A percentile compares a stretch with the other conserved stretches of the same genome.
Conservation (phyloP, 371 early-diverging fungal genomes). For the Mortierella sp. region DNA sequence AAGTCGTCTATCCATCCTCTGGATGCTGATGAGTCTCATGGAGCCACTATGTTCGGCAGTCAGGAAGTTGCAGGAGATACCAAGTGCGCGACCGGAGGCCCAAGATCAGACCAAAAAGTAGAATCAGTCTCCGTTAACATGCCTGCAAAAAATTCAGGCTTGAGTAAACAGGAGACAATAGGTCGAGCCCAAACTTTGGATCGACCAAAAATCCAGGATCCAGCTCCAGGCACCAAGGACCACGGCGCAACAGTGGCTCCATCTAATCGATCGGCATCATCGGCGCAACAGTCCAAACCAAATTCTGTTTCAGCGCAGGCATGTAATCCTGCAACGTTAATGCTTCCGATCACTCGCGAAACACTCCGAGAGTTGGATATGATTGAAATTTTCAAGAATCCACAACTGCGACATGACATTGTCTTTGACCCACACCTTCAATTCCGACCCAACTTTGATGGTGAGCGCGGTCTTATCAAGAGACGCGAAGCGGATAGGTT, state of each 20-base stretch:
- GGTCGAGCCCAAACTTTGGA: neutral
- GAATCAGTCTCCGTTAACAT: neutral
- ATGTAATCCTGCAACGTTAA: constrained; percentile 20
- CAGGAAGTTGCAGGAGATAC: neutral
- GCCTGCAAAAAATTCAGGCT: neutral
- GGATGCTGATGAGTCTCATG: constrained; percentile 12
- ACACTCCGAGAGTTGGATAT: constrained; percentile 74
- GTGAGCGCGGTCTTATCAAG: constrained; percentile 66
- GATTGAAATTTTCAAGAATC: constrained; percentile 73
- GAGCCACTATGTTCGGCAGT: neutral
- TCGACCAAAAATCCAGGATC: neutral
- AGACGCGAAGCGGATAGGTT: constrained; percentile 62
- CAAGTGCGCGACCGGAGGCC: neutral
- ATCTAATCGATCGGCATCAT: neutral
- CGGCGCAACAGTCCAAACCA: constrained; percentile 8
- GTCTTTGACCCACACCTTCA: constrained; percentile 80
- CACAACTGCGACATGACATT: constrained; percentile 83
- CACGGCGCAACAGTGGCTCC: neutral
- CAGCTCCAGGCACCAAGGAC: neutral
- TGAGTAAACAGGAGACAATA: neutral
- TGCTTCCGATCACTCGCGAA: constrained; percentile 72
- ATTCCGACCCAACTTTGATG: constrained; percentile 81
- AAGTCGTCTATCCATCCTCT: constrained; percentile 36
- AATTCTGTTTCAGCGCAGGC: neutral
- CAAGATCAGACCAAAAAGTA: neutral